Base-by-base conservation (phyloP, 179 eudicot genomes). In the Vitellaria paradoxa region DNA sequence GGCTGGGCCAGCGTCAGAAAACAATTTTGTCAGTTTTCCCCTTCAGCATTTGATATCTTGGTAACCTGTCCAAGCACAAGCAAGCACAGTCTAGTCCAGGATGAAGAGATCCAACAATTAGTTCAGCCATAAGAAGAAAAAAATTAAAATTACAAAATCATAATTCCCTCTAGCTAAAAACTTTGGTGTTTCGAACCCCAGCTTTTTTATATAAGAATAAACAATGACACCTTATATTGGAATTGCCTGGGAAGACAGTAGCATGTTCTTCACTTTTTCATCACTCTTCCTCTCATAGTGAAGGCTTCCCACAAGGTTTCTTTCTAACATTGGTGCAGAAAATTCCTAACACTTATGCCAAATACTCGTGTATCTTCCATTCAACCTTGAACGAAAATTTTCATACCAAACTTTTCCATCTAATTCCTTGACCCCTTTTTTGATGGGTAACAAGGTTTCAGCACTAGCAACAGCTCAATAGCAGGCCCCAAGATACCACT, bases 81-180 rank as follows among this genome's bases (percentile, higher is more conserved):
- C 77, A 72, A 72, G 42, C 46, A 59, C 20, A 15, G 45, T 63
- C 59, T 62, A 74, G 45, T 52, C 12, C 56, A 52, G 6, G 45
- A 52, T 14, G 15, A 52, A 52, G 15, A 52, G 56, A 52, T 52
- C 15, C 56, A 52, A 52, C 56, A 0, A 52, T 9, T 11, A 52
- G 14, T 61, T 13, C 10, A 20, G 67, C 67, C 10, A 60, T 12
- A 70, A 74, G 76, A 70, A 74, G 76, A 62, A 47, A 52, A 12
- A 60, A 42, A 74, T 13, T 37, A 18, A 14, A 15, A 37, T 7
- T 12, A 40, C 20, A 17, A 15, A 63, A n/a, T 65, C 47, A 65
- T 14, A 37, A 65, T 30, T 30, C 15, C 15, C 15, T 17, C 69
- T 26, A 12, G 7, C 10, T 7, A 65, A 37, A 14, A 40, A 1